These are phyloP conservation scores for Torrubiellomyces zombiae DNA, from an alignment of 2,329 filamentous ascomycete species.

Conservation along the genomic window DNA sequence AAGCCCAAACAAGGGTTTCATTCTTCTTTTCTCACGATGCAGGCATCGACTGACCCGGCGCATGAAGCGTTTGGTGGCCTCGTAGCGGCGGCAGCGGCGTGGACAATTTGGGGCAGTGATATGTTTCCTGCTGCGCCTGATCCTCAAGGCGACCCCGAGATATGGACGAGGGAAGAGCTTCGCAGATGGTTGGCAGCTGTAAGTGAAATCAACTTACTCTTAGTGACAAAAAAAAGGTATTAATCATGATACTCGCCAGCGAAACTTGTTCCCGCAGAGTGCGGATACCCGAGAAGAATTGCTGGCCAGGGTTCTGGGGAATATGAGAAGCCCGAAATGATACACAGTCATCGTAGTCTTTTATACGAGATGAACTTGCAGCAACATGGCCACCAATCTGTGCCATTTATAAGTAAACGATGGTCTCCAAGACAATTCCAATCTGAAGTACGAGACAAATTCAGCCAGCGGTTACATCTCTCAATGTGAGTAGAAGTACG, in stretches of 20 bases:
- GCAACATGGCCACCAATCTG: too few relatives aligned
- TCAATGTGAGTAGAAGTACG: too few relatives aligned
- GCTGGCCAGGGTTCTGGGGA: conserved; percentile 27
- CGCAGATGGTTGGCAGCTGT: conserved; percentile 67
- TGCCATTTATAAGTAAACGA: too few relatives aligned
- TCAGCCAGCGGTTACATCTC: too few relatives aligned
- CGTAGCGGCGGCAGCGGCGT: conserved; percentile 64
- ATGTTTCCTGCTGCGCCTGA: conserved; percentile 63
- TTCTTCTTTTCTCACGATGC: too few relatives aligned
- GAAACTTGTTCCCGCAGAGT: conserved; percentile 27
- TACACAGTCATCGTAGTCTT: neutral
- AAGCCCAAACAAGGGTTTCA: too few relatives aligned
- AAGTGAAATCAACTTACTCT: conserved; percentile 21
- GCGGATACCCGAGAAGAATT: conserved; percentile 27
- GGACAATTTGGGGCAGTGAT: conserved; percentile 72
- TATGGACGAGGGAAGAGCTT: conserved; percentile 69
- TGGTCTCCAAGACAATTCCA: too few relatives aligned
- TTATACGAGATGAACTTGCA: too few relatives aligned
- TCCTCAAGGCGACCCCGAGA: conserved; percentile 54
- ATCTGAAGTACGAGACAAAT: too few relatives aligned
- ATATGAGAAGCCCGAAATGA: conserved; percentile 25
- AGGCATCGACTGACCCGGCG: too few relatives aligned
- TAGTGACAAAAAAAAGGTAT: neutral
- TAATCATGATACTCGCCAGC: conserved; percentile 12
- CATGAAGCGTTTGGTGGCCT: conserved; percentile 60